Evolutionary conservation across 2,329 filamentous ascomycete species (phyloP).

Genomic region (Talaromyces atroroseus): DNA sequence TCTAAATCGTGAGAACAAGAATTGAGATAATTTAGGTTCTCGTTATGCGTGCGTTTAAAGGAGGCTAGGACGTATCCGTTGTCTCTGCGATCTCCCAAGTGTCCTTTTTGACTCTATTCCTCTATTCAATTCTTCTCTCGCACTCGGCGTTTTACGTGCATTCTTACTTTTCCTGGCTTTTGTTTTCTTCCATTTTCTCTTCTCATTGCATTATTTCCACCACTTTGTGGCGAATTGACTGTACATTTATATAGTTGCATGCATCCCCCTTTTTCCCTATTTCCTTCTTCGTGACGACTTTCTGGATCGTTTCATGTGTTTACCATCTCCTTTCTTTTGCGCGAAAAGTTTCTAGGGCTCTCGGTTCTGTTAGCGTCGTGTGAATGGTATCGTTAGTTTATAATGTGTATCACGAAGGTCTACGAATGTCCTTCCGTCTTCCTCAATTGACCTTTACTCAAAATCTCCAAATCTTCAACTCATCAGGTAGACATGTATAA

Average conservation of each 20-base stretch:
- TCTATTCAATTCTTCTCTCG: constrained; percentile 15
- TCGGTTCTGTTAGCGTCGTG: background rate
- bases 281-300: background rate
- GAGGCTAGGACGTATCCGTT: background rate
- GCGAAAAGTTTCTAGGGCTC: constrained; percentile 1
- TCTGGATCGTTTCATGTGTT: background rate
- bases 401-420: background rate
- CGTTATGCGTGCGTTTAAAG: background rate
- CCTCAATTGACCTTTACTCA: background rate
- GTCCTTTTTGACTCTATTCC: constrained; percentile 10
- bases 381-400: background rate
- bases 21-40: background rate
- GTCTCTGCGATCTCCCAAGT: background rate
- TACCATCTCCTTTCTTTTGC: constrained; percentile 1
- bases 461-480: background rate
- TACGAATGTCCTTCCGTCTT: background rate
- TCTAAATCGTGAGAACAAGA: constrained; percentile 25
- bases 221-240: background rate
- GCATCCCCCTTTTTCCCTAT: constrained; percentile 12
- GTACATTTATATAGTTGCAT: constrained; percentile 9
- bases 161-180: background rate
- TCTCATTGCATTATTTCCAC: background rate
- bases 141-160: constrained; percentile 7
- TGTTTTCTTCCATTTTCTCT: background rate
- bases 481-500: no score